Evolutionary conservation across 495 filamentous ascomycete species (phyloP), one percentile per base, ranked within the genome.

Genomic region (Bryoglossum gracile): DNA sequence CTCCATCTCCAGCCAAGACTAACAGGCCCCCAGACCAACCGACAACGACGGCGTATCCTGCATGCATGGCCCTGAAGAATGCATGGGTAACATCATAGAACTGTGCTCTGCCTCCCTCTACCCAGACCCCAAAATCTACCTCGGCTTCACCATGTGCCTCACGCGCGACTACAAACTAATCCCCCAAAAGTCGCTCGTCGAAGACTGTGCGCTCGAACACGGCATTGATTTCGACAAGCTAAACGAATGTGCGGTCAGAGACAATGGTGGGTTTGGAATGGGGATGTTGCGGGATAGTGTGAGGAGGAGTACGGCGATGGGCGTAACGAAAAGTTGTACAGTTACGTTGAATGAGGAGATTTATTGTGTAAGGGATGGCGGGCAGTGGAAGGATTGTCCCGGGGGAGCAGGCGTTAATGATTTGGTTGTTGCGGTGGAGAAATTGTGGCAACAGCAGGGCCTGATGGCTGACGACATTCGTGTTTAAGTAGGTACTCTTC

Each of bases 131-230:
- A 89, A 90, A 65, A 83, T 79, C 22, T 94, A 83, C 45, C 76
- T 97, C 32, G 89, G 89, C 21, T 99, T 96, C 65, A 83, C 84
- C 28, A 88, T 89, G 74, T 97, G 94, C 66, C 65, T 99, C 25
- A 79, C 80, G 10, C 71, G 68, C 25, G 73, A 85, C 36, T 99
- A 87, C 63, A 36, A 68, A 4, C 60, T 75, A 9, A 94, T 99
- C 21, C 88, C 92, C 1, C 68, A 86, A 24, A 72, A 82, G 30
- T 68, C 70, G 10, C 73, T 95, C 24, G 74, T 96, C 6, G 77
- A 90, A 55, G 77, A 85, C 49, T 99, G 94, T 60, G 86, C 91
- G 10, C 67, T 94, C 46, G 83, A 95, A 61, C 88, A 96, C 60
- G 85, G 87, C 6, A 79, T 96, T 23, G 80, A 89, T 53, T 95